phyloP scores from a whole-genome alignment of 2,329 filamentous ascomycete genomes.

The Aspergillus texensis region DNA sequence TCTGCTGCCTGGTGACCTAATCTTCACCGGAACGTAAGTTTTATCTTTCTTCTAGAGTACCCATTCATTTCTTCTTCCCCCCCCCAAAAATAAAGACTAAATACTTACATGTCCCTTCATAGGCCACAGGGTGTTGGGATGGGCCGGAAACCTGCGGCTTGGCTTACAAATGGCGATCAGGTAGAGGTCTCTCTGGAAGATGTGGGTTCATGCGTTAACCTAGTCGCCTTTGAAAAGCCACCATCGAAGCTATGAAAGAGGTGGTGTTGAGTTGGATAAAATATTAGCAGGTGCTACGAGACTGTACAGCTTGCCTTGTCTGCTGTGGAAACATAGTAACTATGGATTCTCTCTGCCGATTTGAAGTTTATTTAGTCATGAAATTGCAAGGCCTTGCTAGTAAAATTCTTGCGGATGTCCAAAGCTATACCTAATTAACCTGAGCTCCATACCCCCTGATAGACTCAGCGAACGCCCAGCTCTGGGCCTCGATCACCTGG shows the following conservation, averaged over 20 bases:
- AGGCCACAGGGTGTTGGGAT: constrained; percentile 72
- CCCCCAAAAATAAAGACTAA: neutral
- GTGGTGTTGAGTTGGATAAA: neutral
- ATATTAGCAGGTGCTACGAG: neutral
- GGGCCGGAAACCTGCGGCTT: constrained; percentile 67
- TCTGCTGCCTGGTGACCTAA: constrained; percentile 44
- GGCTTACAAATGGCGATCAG: constrained; percentile 70
- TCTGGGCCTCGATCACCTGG: constrained; percentile 90
- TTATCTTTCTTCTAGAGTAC: neutral
- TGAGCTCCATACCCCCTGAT: constrained; percentile 96
- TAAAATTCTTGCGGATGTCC: constrained; percentile 23
- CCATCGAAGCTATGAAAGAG: constrained; percentile 37
- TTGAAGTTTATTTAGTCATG: neutral
- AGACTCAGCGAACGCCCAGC: constrained; percentile 95
- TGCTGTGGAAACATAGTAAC: neutral
- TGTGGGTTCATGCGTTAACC: constrained; percentile 60
- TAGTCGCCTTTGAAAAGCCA: constrained; percentile 46
- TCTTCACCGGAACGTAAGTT: constrained; percentile 50
- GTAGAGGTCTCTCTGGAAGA: constrained; percentile 70
- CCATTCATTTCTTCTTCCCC: neutral
- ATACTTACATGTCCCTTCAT: constrained; percentile 1
- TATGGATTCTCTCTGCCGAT: neutral
- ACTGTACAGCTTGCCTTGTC: neutral
- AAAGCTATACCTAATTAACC: constrained; percentile 50
- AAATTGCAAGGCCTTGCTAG: constrained; percentile 31